Conservation (phyloP, 306 rosid species). For the Datisca glomerata region DNA sequence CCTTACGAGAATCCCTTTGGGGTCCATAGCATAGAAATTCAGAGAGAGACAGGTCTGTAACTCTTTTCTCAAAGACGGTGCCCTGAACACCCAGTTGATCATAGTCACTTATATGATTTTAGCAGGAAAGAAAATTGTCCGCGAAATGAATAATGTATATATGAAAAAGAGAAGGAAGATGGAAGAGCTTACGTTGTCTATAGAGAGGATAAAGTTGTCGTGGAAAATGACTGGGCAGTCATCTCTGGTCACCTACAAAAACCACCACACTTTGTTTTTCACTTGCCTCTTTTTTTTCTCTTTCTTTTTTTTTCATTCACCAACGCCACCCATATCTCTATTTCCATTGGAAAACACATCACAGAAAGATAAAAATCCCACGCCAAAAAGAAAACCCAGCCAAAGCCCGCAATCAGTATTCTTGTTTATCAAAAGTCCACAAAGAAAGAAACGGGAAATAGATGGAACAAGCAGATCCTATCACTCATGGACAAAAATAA, state of each 20-base stretch:
- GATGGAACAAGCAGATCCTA: no score
- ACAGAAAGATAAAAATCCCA: not conserved
- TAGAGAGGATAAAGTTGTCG: conserved; percentile 37
- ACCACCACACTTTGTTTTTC: not conserved
- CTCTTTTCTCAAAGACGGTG: conserved; percentile 41
- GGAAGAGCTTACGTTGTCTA: conserved; percentile 36
- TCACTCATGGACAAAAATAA: no score
- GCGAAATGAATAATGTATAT: no score
- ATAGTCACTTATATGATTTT: no score
- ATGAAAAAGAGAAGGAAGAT: no score
- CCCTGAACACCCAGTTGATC: no score
- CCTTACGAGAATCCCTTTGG: conserved; percentile 36
- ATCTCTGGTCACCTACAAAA: conserved; percentile 81
- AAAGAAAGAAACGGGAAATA: no score
- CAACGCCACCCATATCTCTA: not conserved
- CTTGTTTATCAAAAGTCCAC: no score
- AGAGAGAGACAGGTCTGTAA: conserved; percentile 31
- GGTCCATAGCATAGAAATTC: conserved; percentile 70
- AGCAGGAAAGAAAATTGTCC: no score
- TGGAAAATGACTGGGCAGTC: conserved; percentile 79
- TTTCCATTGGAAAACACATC: not conserved
- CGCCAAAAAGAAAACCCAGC: not conserved
- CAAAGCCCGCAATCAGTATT: not conserved
- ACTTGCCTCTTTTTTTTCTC: conserved; percentile 2
- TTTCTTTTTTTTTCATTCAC: conserved; percentile 11